Percentiles rank a stretch among this genome's conserved stretches.
Conservation (phyloP, 2,329 filamentous ascomycete genomes). For the Aspergillus glaucus region DNA sequence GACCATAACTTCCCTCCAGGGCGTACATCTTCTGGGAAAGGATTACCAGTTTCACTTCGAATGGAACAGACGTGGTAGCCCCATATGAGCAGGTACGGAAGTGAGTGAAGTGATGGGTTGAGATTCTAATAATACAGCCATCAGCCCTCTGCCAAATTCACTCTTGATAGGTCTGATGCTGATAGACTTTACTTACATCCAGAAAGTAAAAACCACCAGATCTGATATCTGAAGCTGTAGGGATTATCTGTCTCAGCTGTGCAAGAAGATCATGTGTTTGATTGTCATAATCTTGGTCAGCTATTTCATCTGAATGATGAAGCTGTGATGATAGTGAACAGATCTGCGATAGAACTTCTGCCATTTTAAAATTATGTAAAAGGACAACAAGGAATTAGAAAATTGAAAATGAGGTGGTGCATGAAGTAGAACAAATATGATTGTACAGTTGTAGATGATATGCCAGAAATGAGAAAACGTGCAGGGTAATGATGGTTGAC, state of each 20-base stretch:
- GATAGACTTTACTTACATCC: constrained; percentile 20
- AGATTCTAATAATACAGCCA: constrained; percentile 23
- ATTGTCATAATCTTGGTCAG: constrained; percentile 40
- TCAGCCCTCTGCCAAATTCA: no score
- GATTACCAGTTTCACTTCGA: constrained; percentile 29
- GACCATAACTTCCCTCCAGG: constrained; percentile 46
- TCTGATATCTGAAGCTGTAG: constrained; percentile 23
- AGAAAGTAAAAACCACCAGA: constrained; percentile 28
- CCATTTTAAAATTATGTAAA: constrained; percentile 8
- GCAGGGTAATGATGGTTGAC: no score
- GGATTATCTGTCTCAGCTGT: constrained; percentile 30
- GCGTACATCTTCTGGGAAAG: constrained; percentile 33
- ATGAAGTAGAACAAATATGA: no score
- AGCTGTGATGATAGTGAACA: constrained; percentile 36
- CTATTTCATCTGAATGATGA: constrained; percentile 23
- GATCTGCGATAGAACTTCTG: constrained; percentile 29
- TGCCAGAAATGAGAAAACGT: no score
- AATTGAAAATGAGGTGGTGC: neutral
- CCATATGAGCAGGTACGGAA: constrained; percentile 54
- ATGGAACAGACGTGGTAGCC: constrained; percentile 40
- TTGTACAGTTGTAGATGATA: no score
- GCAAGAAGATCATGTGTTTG: constrained; percentile 35
- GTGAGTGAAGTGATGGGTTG: constrained; percentile 52
- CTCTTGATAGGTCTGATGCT: neutral
- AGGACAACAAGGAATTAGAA: neutral